Evolutionary conservation across 2,329 filamentous ascomycete species (phyloP).

Genomic region (Claviceps africana): DNA sequence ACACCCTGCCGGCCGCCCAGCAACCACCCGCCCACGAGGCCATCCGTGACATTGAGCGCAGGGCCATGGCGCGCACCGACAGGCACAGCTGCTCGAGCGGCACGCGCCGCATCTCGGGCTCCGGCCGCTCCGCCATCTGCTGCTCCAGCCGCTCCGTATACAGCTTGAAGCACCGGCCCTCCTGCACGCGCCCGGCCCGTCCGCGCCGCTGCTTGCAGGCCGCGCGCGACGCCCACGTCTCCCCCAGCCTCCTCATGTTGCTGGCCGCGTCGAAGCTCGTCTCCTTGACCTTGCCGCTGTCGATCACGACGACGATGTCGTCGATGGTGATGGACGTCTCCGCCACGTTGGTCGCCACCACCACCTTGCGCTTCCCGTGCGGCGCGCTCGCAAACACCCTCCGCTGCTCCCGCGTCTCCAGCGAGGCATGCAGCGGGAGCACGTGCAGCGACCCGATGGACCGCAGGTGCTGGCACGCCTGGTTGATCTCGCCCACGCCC

Average conservation of each 20-base stretch:
- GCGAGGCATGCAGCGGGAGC: slow-evolving; percentile 79
- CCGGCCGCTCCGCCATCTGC: slow-evolving; percentile 76
- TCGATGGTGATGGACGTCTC: slow-evolving; percentile 98
- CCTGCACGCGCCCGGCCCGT: slow-evolving; percentile 82
- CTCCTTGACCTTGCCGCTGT: slow-evolving; percentile 90
- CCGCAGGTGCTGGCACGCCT: slow-evolving; percentile 56
- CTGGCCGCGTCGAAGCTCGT: slow-evolving; percentile 84
- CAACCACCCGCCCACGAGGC: too few species aligned
- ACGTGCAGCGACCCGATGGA: slow-evolving; percentile 53
- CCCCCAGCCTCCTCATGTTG: slow-evolving; percentile 87
- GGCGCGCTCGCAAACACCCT: slow-evolving; percentile 70
- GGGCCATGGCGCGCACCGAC: slow-evolving; percentile 89
- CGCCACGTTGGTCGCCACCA: slow-evolving; percentile 91
- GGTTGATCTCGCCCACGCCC: slow-evolving; percentile 80
- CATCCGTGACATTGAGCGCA: too few species aligned
- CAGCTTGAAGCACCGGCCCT: slow-evolving; percentile 87
- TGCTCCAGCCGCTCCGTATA: slow-evolving; percentile 77
- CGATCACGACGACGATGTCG: slow-evolving; percentile 90
- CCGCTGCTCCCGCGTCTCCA: slow-evolving; percentile 78
- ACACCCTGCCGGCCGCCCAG: too few species aligned
- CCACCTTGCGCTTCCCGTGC: slow-evolving; percentile 71
- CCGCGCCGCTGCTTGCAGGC: slow-evolving; percentile 91
- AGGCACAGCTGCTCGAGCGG: slow-evolving; percentile 89
- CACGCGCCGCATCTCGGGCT: slow-evolving; percentile 86
- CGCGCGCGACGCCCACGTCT: slow-evolving; percentile 87